Evolutionary conservation across 208 protist species (phyloP).

Genomic region (Leishmania lainsoni): DNA sequence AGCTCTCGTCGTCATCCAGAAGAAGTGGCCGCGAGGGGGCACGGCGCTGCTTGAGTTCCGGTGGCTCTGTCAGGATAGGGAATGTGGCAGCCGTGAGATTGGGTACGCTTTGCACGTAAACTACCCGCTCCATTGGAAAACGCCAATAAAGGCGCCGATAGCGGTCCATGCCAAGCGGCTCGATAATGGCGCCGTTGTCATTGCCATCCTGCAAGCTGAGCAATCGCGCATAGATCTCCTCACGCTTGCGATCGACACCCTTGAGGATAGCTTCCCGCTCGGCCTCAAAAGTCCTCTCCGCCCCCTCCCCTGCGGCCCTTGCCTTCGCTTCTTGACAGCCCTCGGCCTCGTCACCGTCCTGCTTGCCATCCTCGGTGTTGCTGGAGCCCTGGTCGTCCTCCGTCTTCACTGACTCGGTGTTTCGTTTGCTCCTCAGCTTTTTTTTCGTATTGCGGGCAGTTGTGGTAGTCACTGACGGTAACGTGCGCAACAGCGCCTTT

Average conservation of each 20-base stretch:
- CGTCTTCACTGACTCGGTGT: neutral
- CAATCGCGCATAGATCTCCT: slow-evolving; percentile 36
- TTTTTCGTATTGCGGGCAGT: slow-evolving; percentile 4
- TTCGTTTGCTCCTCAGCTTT: neutral
- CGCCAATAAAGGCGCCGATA: slow-evolving; percentile 89
- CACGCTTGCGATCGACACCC: slow-evolving; percentile 39
- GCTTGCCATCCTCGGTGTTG: slow-evolving; percentile 6
- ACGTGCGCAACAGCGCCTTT: slow-evolving; percentile 50
- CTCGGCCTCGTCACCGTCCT: slow-evolving; percentile 14
- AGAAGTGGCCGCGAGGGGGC: slow-evolving; percentile 19
- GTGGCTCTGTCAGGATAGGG: slow-evolving; percentile 44
- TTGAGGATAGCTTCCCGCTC: slow-evolving; percentile 40
- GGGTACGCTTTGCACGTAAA: slow-evolving; percentile 74
- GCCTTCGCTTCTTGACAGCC: neutral
- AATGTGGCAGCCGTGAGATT: slow-evolving; percentile 31
- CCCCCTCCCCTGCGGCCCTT: neutral
- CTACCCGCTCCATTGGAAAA: slow-evolving; percentile 69
- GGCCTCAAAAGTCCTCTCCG: slow-evolving; percentile 33
- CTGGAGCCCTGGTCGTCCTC: neutral
- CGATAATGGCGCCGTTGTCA: slow-evolving; percentile 60
- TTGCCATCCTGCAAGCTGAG: slow-evolving; percentile 48
- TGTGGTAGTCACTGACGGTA: slow-evolving; percentile 20
- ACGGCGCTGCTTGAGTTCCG: slow-evolving; percentile 25
- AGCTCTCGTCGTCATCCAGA: slow-evolving; percentile 50
- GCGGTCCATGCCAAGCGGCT: slow-evolving; percentile 85